A percentile compares a stretch with the other conserved stretches of the same genome.
Conservation (phyloP, 495 filamentous ascomycete species). For the Penicillium riverlandense region DNA sequence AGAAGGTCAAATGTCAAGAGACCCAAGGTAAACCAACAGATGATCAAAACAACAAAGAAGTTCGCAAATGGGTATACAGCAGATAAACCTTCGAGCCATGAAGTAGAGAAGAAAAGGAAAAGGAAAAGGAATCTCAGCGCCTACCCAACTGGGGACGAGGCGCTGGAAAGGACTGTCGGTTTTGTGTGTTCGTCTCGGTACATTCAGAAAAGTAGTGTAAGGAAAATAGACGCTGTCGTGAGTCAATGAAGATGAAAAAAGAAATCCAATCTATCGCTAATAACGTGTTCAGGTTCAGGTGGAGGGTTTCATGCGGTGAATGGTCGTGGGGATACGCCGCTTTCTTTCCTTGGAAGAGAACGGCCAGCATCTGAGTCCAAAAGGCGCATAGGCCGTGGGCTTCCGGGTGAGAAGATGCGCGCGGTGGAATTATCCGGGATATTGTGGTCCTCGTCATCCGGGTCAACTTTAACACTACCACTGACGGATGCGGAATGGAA, state of each 20-base stretch:
- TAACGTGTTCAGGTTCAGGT: not conserved
- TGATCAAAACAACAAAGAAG: not conserved
- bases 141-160: not conserved
- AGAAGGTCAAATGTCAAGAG: not conserved
- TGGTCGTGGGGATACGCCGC: conserved; percentile 14
- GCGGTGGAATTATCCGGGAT: conserved; percentile 23
- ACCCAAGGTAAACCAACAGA: not conserved
- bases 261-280: conserved; percentile 21
- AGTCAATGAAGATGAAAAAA: conserved; percentile 9
- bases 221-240: conserved; percentile 12
- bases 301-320: conserved; percentile 16
- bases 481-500: conserved; percentile 49
- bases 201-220: conserved; percentile 1
- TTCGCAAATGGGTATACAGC: conserved; percentile 20
- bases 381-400: conserved; percentile 2
- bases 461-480: conserved; percentile 43
- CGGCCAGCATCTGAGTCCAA: conserved; percentile 2
- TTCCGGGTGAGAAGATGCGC: conserved; percentile 7
- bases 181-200: not conserved
- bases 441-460: conserved; percentile 30
- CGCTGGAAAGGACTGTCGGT: too few species aligned
- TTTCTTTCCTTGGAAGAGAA: not conserved
- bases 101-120: conserved; percentile 1
- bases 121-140: not conserved
- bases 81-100: conserved; percentile 1